Base-by-base conservation (phyloP, 2,329 filamentous ascomycete genomes). In the Amauroascus niger region DNA sequence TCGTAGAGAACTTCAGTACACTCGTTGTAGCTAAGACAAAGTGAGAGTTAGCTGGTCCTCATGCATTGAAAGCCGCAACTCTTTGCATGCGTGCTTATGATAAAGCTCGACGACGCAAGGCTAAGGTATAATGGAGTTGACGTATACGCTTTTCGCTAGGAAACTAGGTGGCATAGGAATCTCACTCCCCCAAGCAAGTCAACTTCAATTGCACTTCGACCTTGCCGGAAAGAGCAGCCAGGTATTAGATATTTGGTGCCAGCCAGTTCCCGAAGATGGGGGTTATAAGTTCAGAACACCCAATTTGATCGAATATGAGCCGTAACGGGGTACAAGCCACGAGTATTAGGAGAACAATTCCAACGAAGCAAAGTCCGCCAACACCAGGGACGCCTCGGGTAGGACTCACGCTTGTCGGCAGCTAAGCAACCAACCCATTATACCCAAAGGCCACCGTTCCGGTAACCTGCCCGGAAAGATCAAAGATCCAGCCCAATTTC, bases 361-460 rank as follows among this genome's bases (percentile, higher is more conserved):
- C 44, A 32, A 11, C 24, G 20, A 43, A 43, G 40, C 20, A 24
- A 16, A 43, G 9, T n/a, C 20, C 22, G 40, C 40, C 6, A 43
- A 43, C 20, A 26, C 18, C 16, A 43, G 20, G 37, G 37, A 16
- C n/a, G 1, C 47, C 7, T 22, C 8, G 9, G 16, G 26, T 16
- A 2, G 11, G 1, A 58, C 13, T 54, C 65, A 69, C 26, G 67
- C 66, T 56, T 67, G 62, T 13, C 62, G 60, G 47, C 65, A 69
- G 11, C 59, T 56, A 1, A 62, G 55, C 1, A 69, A 58, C 65
- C 66, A 69, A 2, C 64, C 67, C 58, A 68, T 59, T 0, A 58
- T 59, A 0, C 66, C 67, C 13, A 68, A 49, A 9, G 55, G 32
- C 26, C 45, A 57, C 30, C 16, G 13, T n/a, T 20, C 32, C 4